Conservation (phyloP, 2,329 filamentous ascomycete species). For the Torrubiellomyces zombiae region DNA sequence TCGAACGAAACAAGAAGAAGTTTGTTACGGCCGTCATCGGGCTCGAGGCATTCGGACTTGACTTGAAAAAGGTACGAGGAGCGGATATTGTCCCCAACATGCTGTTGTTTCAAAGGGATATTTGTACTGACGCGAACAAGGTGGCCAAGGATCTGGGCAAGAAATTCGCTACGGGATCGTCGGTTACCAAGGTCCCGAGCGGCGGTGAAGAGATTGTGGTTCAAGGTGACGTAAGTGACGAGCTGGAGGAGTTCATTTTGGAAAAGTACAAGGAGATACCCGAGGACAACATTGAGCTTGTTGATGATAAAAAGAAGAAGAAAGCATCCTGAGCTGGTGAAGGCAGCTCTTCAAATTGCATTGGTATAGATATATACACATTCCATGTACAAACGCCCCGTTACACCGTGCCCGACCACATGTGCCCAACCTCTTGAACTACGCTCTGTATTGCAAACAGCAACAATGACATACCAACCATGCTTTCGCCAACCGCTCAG, state of each 20-base stretch:
- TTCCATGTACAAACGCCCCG: conserved; percentile 1
- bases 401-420: conserved; percentile 5
- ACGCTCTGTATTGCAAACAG: too few relatives aligned
- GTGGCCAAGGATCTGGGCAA: conserved; percentile 93
- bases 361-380: too few relatives aligned
- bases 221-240: conserved; percentile 89
- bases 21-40: conserved; percentile 87
- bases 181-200: conserved; percentile 73
- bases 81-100: background rate
- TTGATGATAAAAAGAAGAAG: conserved; percentile 93
- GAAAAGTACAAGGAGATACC: conserved; percentile 84
- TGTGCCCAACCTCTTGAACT: too few relatives aligned
- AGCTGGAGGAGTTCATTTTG: conserved; percentile 78
- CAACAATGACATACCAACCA: conserved; percentile 1
- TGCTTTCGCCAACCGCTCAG: conserved; percentile 1
- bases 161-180: conserved; percentile 91
- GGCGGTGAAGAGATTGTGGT: conserved; percentile 94
- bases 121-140: conserved; percentile 10
- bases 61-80: conserved; percentile 61
- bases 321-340: conserved; percentile 13
- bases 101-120: background rate
- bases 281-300: conserved; percentile 83
- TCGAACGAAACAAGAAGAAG: conserved; percentile 96
- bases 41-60: conserved; percentile 76
- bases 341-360: too few relatives aligned